Conservation (phyloP, 1,139 yeast genomes). For the Kluyveromyces sp. region DNA sequence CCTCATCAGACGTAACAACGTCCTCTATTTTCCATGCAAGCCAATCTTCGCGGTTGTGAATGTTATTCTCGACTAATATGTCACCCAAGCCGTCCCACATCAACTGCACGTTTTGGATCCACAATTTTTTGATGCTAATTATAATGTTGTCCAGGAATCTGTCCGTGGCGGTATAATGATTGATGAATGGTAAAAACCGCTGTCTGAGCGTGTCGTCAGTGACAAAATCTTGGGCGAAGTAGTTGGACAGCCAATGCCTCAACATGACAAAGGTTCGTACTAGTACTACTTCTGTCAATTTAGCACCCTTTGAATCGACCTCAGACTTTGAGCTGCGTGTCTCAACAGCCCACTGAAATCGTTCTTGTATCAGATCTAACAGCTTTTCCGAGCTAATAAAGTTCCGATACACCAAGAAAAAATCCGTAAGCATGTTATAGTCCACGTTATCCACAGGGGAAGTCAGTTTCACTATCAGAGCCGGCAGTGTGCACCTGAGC, state of each 20-base stretch:
- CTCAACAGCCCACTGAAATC: slow-evolving; percentile 68
- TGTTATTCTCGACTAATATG: slow-evolving; percentile 18
- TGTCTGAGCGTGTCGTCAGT: slow-evolving; percentile 42
- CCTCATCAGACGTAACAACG: slow-evolving; percentile 11
- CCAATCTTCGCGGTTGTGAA: slow-evolving; percentile 21
- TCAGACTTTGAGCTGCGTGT: slow-evolving; percentile 27
- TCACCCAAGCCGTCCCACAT: slow-evolving; percentile 25
- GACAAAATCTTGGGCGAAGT: slow-evolving; percentile 64
- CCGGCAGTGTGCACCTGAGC: slow-evolving; percentile 26
- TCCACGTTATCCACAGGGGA: slow-evolving; percentile 67
- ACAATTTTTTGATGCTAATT: slow-evolving; percentile 38
- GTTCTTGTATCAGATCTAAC: slow-evolving; percentile 51
- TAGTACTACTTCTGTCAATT: slow-evolving; percentile 60
- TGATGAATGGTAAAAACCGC: slow-evolving; percentile 43
- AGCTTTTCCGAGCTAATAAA: slow-evolving; percentile 55
- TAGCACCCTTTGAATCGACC: slow-evolving; percentile 34
- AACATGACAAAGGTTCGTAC: slow-evolving; percentile 80
- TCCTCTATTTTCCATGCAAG: slow-evolving; percentile 20
- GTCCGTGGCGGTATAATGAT: slow-evolving; percentile 28
- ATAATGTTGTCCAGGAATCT: slow-evolving; percentile 29
- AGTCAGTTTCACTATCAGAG: slow-evolving; percentile 67
- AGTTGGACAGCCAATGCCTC: slow-evolving; percentile 83
- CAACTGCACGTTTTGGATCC: slow-evolving; percentile 24
- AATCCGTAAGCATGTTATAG: slow-evolving; percentile 73
- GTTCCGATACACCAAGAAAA: slow-evolving; percentile 74